A percentile compares a stretch with the other conserved stretches of the same genome.
phyloP scores from a whole-genome alignment of 2,329 filamentous ascomycete species.

The Myriosclerotinia scirpicola region DNA sequence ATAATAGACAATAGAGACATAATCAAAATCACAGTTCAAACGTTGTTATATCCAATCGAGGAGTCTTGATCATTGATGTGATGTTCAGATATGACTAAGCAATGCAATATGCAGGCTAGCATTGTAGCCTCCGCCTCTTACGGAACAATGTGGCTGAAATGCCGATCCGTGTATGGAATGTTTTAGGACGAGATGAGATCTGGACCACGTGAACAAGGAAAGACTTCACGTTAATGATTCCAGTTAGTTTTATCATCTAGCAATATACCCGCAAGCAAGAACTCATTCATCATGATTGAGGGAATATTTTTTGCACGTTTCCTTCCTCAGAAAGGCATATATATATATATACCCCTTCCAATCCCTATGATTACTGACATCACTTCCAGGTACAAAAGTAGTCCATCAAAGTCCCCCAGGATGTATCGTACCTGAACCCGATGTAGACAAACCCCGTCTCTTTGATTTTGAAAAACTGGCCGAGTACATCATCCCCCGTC shows the following conservation, averaged over 20 bases:
- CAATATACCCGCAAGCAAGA: neutral
- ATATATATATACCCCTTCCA: neutral
- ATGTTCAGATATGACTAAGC: neutral
- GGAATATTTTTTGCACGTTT: slow-evolving; percentile 71
- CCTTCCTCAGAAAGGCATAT: slow-evolving; percentile 61
- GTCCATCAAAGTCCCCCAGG: slow-evolving; percentile 63
- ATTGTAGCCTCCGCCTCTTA: neutral
- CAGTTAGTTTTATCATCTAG: neutral
- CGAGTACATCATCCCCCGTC: slow-evolving; percentile 90
- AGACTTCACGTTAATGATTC: neutral
- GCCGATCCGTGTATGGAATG: neutral
- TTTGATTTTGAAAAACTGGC: slow-evolving; percentile 85
- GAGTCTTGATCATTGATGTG: too few species aligned
- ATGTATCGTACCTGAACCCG: slow-evolving; percentile 56
- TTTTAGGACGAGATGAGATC: neutral
- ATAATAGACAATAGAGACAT: too few species aligned
- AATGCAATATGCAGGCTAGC: neutral
- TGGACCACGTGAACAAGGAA: neutral
- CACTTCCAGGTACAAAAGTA: slow-evolving; percentile 55
- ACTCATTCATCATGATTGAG: slow-evolving; percentile 58
- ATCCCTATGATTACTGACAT: neutral
- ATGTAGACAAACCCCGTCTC: slow-evolving; percentile 58
- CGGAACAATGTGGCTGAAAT: slow-evolving; percentile 1
- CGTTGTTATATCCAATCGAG: too few species aligned
- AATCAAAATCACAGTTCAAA: too few species aligned